Evolutionary conservation across 495 filamentous ascomycete species (phyloP).

Genomic region (Aspergillus nanangensis): DNA sequence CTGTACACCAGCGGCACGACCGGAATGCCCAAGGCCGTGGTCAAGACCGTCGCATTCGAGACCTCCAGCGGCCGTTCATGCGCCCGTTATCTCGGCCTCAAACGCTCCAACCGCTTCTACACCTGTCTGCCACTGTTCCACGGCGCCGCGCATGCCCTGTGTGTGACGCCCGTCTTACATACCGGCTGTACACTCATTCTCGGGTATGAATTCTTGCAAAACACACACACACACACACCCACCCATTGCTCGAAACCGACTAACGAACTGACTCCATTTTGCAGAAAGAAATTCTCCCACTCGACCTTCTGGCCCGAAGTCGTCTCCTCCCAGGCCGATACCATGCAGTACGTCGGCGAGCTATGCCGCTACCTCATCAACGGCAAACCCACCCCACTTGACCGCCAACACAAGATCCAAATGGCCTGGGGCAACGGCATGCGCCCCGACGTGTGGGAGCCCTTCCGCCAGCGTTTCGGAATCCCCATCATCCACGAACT

Average conservation of each 20-base stretch:
- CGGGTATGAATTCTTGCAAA: too few relatives aligned
- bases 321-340: neutral
- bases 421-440: conserved; percentile 67
- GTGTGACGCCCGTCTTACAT: neutral
- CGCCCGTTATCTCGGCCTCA: neutral
- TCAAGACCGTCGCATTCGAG: neutral
- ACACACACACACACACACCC: too few relatives aligned
- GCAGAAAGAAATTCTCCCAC: conserved; percentile 1
- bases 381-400: neutral
- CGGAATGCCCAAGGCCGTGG: conserved; percentile 1
- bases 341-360: conserved; percentile 2
- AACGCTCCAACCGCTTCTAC: neutral
- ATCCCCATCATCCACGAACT: conserved; percentile 71
- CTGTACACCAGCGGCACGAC: conserved; percentile 4
- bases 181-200: neutral
- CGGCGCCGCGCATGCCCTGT: neutral
- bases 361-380: neutral
- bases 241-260: too few relatives aligned
- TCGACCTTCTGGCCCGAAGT: conserved; percentile 2
- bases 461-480: conserved; percentile 71
- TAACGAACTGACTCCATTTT: too few relatives aligned
- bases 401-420: neutral
- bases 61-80: neutral
- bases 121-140: neutral
- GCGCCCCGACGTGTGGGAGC: conserved; percentile 74